Conservation (phyloP, 257 asterid species). For the Solanum arcanum region DNA sequence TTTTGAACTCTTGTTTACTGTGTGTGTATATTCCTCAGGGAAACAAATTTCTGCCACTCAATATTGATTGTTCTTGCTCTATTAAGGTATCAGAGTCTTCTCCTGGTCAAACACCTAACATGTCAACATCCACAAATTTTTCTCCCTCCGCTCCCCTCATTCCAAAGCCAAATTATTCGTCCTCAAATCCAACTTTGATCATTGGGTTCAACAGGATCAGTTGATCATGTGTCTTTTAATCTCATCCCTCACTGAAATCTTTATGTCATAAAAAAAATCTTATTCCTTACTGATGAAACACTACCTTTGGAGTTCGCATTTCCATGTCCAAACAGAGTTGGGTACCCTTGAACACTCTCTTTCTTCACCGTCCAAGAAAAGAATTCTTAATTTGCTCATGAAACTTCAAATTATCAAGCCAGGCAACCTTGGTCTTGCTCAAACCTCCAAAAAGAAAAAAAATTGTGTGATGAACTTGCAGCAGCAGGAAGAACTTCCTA, state of each 20-base stretch:
- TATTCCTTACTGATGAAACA: not conserved
- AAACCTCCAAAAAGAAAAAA: too few species aligned
- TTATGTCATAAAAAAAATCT: not conserved
- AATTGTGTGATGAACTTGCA: too few species aligned
- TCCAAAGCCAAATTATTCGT: not conserved
- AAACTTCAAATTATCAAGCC: too few species aligned
- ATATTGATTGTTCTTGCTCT: not conserved
- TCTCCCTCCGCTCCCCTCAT: not conserved
- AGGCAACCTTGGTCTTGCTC: too few species aligned
- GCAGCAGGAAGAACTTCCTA: too few species aligned
- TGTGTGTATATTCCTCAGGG: not conserved
- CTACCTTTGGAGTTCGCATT: not conserved
- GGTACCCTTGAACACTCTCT: not conserved
- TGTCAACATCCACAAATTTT: not conserved
- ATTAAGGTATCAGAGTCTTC: not conserved
- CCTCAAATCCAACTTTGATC: not conserved
- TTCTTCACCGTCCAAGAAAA: too few species aligned
- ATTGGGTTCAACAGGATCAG: not conserved
- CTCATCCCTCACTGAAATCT: not conserved
- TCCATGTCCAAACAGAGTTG: not conserved
- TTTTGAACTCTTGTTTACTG: not conserved
- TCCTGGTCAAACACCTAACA: not conserved
- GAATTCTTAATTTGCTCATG: too few species aligned
- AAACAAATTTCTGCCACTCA: not conserved
- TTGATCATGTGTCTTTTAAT: not conserved